phyloP scores from a whole-genome alignment of 2,329 filamentous ascomycete species.

The Bipolaris oryzae region DNA sequence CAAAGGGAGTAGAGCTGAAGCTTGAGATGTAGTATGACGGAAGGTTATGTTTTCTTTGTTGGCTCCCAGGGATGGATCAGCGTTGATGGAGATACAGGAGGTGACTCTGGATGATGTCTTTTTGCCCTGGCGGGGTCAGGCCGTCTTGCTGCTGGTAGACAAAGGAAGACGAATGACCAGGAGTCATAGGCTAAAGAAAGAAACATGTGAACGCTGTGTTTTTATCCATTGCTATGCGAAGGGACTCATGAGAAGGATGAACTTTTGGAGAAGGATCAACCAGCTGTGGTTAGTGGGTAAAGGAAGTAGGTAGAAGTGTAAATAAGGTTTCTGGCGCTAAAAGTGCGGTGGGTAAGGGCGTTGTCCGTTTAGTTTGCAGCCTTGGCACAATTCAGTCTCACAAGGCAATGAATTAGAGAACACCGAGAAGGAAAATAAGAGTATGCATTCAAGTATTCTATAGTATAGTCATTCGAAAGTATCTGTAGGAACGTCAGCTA shows the following conservation, averaged over 20 bases:
- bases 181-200: neutral
- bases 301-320: constrained; percentile 15
- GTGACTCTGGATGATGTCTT: neutral
- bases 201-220: neutral
- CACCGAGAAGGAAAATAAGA: neutral
- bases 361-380: constrained; percentile 9
- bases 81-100: neutral
- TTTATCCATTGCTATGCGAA: neutral
- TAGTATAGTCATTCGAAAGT: neutral
- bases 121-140: neutral
- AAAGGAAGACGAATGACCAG: neutral
- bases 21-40: neutral
- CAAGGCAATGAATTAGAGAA: neutral
- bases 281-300: constrained; percentile 1
- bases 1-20: neutral
- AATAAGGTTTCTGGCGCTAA: constrained; percentile 27
- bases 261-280: neutral
- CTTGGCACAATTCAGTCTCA: constrained; percentile 16
- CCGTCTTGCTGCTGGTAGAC: neutral
- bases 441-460: neutral
- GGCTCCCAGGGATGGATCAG: neutral
- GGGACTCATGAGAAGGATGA: neutral
- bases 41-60: neutral
- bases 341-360: constrained; percentile 6
- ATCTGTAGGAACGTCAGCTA: constrained; percentile 12